Conservation (phyloP, 1,284 basidiomycete species). For the Sparassis latifolia region DNA sequence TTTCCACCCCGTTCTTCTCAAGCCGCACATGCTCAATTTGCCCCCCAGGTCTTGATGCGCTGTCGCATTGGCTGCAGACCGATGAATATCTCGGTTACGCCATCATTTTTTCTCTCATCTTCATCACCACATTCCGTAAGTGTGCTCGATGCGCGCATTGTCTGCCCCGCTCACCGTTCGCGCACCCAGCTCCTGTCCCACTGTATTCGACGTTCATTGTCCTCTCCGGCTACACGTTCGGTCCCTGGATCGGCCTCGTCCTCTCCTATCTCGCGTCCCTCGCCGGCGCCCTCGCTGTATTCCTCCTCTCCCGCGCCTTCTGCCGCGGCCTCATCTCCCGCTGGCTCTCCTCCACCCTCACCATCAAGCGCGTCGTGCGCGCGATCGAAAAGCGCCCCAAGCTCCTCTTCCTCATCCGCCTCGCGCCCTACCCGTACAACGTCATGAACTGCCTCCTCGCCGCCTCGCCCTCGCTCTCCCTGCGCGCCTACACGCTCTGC, state of each 20-base stretch:
- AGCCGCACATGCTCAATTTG: too few relatives aligned
- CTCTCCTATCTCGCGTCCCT: constrained; percentile 85
- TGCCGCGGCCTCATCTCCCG: constrained; percentile 63
- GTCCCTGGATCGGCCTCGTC: constrained; percentile 70
- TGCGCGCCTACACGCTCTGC: constrained; percentile 73
- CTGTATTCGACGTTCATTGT: constrained; percentile 86
- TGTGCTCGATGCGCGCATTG: constrained; percentile 13
- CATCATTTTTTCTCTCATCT: constrained; percentile 71
- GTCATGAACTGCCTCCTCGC: constrained; percentile 88
- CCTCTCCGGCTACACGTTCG: constrained; percentile 83
- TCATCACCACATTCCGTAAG: constrained; percentile 79
- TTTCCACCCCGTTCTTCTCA: neutral
- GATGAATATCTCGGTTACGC: constrained; percentile 64
- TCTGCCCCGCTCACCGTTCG: neutral
- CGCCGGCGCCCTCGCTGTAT: constrained; percentile 73
- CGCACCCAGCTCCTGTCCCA: constrained; percentile 62
- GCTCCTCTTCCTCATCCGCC: constrained; percentile 79
- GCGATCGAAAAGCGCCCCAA: constrained; percentile 85
- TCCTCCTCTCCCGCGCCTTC: constrained; percentile 66
- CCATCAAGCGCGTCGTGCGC: constrained; percentile 69
- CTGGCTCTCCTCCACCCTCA: constrained; percentile 60
- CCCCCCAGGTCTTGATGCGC: constrained; percentile 56
- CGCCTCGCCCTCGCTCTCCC: constrained; percentile 75
- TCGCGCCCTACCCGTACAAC: constrained; percentile 83
- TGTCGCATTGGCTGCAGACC: constrained; percentile 65